Percentiles rank a stretch among this genome's conserved stretches.
phyloP scores from a whole-genome alignment of 2,329 filamentous ascomycete genomes.

The Colletotrichum spaethianum region DNA sequence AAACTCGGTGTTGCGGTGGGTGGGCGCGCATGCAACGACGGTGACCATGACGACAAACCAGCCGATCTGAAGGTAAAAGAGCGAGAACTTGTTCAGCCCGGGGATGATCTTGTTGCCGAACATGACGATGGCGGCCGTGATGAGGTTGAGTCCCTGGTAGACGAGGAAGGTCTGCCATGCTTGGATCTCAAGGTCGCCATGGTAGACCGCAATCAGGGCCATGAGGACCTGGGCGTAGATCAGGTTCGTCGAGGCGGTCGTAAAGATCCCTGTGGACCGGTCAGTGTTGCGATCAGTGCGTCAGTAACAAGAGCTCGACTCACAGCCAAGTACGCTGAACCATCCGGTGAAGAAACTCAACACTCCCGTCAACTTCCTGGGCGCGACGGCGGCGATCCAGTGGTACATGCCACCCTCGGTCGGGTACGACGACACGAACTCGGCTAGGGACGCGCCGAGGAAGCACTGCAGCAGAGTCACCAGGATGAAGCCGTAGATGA shows the following conservation, averaged over 20 bases:
- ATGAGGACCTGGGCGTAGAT: constrained; percentile 59
- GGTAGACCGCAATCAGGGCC: constrained; percentile 58
- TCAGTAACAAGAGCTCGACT: constrained; percentile 3
- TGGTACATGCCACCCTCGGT: constrained; percentile 66
- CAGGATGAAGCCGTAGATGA: constrained; percentile 66
- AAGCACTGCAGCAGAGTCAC: constrained; percentile 62
- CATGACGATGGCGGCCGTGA: constrained; percentile 61
- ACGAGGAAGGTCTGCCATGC: constrained; percentile 64
- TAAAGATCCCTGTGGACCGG: constrained; percentile 56
- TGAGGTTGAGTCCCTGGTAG: constrained; percentile 59
- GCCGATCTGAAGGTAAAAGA: constrained; percentile 61
- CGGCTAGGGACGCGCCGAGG: constrained; percentile 60
- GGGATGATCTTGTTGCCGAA: constrained; percentile 63
- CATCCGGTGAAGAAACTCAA: constrained; percentile 62
- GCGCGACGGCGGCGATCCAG: constrained; percentile 64
- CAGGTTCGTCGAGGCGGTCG: constrained; percentile 59
- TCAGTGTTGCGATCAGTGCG: neutral
- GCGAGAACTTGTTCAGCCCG: constrained; percentile 59
- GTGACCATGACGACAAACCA: constrained; percentile 64
- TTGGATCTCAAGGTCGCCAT: constrained; percentile 55
- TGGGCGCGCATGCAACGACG: constrained; percentile 61
- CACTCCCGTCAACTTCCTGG: constrained; percentile 53
- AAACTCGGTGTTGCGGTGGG: constrained; percentile 61
- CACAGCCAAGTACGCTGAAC: constrained; percentile 57
- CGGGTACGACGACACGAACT: constrained; percentile 64